phyloP scores from a whole-genome alignment of 1,284 basidiomycete species.

The Phellopilus nigrolimitatus region DNA sequence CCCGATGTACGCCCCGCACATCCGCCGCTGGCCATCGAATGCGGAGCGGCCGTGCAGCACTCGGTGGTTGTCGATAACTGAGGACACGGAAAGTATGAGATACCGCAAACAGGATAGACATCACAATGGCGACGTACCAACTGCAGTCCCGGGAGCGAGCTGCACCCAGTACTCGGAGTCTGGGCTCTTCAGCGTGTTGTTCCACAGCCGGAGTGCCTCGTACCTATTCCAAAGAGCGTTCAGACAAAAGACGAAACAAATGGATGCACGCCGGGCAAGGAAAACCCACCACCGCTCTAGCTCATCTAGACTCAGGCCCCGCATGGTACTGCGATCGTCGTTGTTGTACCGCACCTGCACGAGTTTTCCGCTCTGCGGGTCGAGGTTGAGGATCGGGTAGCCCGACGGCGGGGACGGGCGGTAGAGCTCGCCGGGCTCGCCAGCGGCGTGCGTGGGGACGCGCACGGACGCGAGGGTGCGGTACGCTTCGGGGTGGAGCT shows the following conservation, averaged over 20 bases:
- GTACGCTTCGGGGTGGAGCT: conserved; percentile 73
- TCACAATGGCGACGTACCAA: conserved; percentile 61
- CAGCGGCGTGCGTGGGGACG: conserved; percentile 86
- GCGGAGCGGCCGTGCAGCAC: conserved; percentile 90
- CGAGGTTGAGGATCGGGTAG: conserved; percentile 70
- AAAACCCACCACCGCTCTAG: conserved; percentile 65
- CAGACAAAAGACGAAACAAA: conserved; percentile 14
- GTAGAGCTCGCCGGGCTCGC: conserved; percentile 64
- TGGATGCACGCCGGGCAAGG: background rate
- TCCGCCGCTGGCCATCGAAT: conserved; percentile 82
- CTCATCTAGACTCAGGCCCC: conserved; percentile 47
- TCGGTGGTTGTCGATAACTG: conserved; percentile 91
- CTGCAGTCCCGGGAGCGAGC: conserved; percentile 78
- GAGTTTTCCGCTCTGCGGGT: conserved; percentile 56
- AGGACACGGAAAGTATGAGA: conserved; percentile 1
- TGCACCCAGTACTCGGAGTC: conserved; percentile 93
- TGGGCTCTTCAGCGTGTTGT: conserved; percentile 67
- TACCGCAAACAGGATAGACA: conserved; percentile 4
- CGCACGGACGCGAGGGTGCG: conserved; percentile 63
- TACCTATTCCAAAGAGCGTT: conserved; percentile 65
- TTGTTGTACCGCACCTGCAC: conserved; percentile 91
- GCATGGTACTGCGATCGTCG: conserved; percentile 85
- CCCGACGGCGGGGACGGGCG: conserved; percentile 54
- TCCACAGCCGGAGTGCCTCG: conserved; percentile 76
- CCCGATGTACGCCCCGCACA: conserved; percentile 95